Evolutionary conservation across 2,329 filamentous ascomycete genomes (phyloP), one percentile per base, ranked within the genome.

Genomic region (Orbilia blumenaviensis): DNA sequence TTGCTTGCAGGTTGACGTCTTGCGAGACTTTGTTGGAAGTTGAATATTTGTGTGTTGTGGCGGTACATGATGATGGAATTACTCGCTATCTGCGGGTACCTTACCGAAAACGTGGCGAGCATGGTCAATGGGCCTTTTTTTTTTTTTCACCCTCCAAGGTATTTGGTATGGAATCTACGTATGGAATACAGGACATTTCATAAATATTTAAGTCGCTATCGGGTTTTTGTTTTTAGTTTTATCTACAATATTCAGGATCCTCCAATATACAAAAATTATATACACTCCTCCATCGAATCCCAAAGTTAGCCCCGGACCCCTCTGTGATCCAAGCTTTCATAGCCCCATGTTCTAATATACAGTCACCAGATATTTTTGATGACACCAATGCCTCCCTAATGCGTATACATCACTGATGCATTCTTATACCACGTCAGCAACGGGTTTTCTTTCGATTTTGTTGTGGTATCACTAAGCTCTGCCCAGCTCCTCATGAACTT

Each of bases 341-440:
- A 29, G 14, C 21, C 27, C n/a, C 56, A 63, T 36, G 36, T 10
- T 38, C 42, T 61, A 61, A 44, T 61, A 61, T 42, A 56, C 52
- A 56, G 9, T 21, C n/a, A 54, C 5, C 25, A 21, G 10, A 21
- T 7, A 18, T 18, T n/a, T 44, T 2, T 34, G n/a, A 21, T 18
- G 14, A 32, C 18, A 34, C 18, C 2, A 9, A 21, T 25, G 3
- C 16, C 3, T 34, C 2, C 21, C 21, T 86, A 96, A 79, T 95
- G 88, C 63, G 94, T 97, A 60, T 93, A 90, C 87, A 98, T 88
- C 80, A 97, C 91, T 83, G 91, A 95, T 63, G 94, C 94, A 83
- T 99, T 99, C 84, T 92, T 91, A 84, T 98, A 99, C 90, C 95
- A 97, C 80, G 86, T 91, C 83, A 98, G 82, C 81, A 99, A 84